Evolutionary conservation across 2,329 filamentous ascomycete genomes (phyloP).

Genomic region (Incumbomyces delicatus): DNA sequence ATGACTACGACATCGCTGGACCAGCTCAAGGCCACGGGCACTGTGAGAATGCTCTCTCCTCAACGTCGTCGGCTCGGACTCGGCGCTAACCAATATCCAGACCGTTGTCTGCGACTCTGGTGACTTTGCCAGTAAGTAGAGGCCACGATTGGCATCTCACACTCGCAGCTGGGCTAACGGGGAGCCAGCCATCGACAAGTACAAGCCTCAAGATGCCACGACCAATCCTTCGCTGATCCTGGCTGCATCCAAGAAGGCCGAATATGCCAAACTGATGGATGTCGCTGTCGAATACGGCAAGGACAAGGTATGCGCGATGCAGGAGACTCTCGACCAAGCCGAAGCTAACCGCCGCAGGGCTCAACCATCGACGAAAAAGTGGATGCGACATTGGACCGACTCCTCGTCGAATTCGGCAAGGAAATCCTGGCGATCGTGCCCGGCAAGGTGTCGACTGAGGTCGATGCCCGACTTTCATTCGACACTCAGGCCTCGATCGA

Average conservation of each 20-base stretch:
- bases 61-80: too few relatives aligned
- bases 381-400: constrained; percentile 80
- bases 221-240: constrained; percentile 99
- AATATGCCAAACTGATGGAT: constrained; percentile 90
- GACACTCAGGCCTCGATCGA: constrained; percentile 83
- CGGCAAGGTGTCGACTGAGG: constrained; percentile 97
- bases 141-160: constrained; percentile 9
- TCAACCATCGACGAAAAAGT: constrained; percentile 67
- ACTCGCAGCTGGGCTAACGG: constrained; percentile 11
- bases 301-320: constrained; percentile 46
- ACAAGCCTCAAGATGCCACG: constrained; percentile 99
- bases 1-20: constrained; percentile 82
- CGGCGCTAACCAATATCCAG: constrained; percentile 39
- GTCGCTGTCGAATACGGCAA: constrained; percentile 78
- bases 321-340: not conserved
- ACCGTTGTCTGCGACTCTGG: constrained; percentile 96
- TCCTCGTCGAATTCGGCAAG: constrained; percentile 95
- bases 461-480: constrained; percentile 93
- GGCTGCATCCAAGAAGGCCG: constrained; percentile 93
- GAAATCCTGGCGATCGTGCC: constrained; percentile 96
- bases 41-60: constrained; percentile 52
- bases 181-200: constrained; percentile 83
- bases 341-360: constrained; percentile 31
- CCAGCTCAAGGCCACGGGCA: constrained; percentile 94
- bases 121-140: constrained; percentile 65